Percentiles rank a stretch among this genome's conserved stretches.
Evolutionary conservation across 371 early-diverging fungal species (phyloP).

Genomic region (Syncephalastrum racemosum): DNA sequence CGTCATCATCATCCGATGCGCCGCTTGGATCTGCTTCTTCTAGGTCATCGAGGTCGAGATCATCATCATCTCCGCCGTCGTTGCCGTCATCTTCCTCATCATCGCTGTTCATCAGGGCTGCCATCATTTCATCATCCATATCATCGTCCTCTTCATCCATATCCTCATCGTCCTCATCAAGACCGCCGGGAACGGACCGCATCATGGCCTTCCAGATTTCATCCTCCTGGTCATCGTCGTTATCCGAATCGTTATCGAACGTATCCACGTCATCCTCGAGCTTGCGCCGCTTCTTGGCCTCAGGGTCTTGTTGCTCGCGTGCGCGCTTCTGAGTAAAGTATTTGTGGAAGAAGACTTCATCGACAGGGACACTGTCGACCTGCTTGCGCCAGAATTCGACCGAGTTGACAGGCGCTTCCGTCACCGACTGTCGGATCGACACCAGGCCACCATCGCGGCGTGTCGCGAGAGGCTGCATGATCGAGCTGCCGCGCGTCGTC

Average conservation of each 20-base stretch:
- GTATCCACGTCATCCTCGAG: conserved; percentile 67
- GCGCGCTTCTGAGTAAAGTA: conserved; percentile 67
- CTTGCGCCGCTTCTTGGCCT: conserved; percentile 57
- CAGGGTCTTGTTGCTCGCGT: conserved; percentile 27
- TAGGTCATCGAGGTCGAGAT: not conserved
- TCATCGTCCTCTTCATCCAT: conserved; percentile 60
- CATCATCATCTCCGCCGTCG: conserved; percentile 49
- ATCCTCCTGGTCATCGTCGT: conserved; percentile 59
- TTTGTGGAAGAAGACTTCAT: conserved; percentile 85
- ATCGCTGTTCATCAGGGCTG: conserved; percentile 40
- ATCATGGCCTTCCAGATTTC: conserved; percentile 78
- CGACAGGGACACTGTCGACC: conserved; percentile 58
- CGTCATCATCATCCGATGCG: no score
- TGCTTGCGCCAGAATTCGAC: conserved; percentile 61
- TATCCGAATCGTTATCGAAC: conserved; percentile 37
- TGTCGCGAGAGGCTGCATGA: conserved; percentile 61
- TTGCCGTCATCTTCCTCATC: conserved; percentile 53
- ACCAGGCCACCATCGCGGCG: conserved; percentile 49
- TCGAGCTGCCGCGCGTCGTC: conserved; percentile 51
- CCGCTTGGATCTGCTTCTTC: no score
- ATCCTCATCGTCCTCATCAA: conserved; percentile 51
- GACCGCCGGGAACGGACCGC: conserved; percentile 66
- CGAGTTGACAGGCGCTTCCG: conserved; percentile 55
- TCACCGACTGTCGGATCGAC: conserved; percentile 40
- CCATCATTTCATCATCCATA: conserved; percentile 56